These are phyloP conservation scores for Lobosporangium transversale DNA, from an alignment of 192 early-diverging fungal genomes.

Conservation along the genomic window DNA sequence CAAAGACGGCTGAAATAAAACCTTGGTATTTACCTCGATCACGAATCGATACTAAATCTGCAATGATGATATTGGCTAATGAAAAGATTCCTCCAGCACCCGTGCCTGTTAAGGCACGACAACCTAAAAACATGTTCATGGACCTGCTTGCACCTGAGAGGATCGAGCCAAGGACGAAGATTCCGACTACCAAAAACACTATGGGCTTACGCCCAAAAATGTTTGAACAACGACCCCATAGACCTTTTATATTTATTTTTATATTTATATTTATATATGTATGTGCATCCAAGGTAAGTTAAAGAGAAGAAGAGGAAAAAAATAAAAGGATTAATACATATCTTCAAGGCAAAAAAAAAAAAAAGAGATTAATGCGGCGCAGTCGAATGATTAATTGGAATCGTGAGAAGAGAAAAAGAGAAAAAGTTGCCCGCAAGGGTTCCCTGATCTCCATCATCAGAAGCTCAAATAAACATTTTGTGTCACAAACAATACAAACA, in stretches of 20 bases:
- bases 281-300: not conserved
- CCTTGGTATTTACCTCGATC: conserved; percentile 87
- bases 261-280: not conserved
- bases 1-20: conserved; percentile 80
- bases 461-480: too few relatives aligned
- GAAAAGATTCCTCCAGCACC: conserved; percentile 76
- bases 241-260: conserved; percentile 9
- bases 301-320: not conserved
- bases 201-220: conserved; percentile 55
- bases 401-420: too few relatives aligned
- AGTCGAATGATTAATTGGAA: too few relatives aligned
- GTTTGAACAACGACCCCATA: conserved; percentile 55
- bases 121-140: conserved; percentile 52
- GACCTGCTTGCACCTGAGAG: conserved; percentile 35
- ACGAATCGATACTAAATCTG: conserved; percentile 84
- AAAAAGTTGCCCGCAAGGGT: too few relatives aligned
- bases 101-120: conserved; percentile 48
- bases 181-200: conserved; percentile 29
- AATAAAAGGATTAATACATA: not conserved
- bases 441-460: too few relatives aligned
- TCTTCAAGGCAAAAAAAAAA: too few relatives aligned
- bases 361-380: too few relatives aligned
- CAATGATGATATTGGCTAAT: conserved; percentile 80
- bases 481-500: too few relatives aligned
- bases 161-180: conserved; percentile 39